Conservation (phyloP, 2,329 filamentous ascomycete genomes). For the Trichoderma endophyticum region DNA sequence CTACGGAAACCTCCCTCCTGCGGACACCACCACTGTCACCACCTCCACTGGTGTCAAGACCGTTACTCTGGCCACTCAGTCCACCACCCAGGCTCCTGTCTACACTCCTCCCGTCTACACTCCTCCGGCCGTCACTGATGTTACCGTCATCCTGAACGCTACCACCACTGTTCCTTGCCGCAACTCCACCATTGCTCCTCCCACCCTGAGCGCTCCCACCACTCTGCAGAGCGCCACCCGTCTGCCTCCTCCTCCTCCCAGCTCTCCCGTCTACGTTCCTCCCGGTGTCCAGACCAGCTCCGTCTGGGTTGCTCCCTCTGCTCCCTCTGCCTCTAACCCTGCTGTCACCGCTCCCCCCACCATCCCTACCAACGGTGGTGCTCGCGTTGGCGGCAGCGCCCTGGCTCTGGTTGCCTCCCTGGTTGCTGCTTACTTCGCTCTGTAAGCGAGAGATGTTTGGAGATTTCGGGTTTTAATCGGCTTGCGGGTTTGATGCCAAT, state of each 20-base stretch:
- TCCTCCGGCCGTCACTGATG: conserved; percentile 20
- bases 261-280: conserved; percentile 26
- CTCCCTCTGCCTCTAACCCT: conserved; percentile 21
- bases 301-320: conserved; percentile 24
- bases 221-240: conserved; percentile 24
- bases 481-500: conserved; percentile 20
- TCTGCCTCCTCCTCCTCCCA: conserved; percentile 26
- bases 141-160: conserved; percentile 22
- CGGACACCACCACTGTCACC: conserved; percentile 29
- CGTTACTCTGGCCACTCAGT: conserved; percentile 28
- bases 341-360: conserved; percentile 27
- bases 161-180: conserved; percentile 29
- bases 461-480: neutral
- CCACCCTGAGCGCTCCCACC: conserved; percentile 26
- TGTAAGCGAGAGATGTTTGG: conserved; percentile 34
- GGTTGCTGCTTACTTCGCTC: conserved; percentile 41
- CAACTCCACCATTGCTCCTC: conserved; percentile 20
- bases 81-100: conserved; percentile 23
- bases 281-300: conserved; percentile 21
- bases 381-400: conserved; percentile 36
- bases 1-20: neutral
- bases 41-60: conserved; percentile 32
- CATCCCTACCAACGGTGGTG: conserved; percentile 27
- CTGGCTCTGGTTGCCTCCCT: conserved; percentile 40
- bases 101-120: conserved; percentile 4